Conservation (phyloP, 176 grass and related monocot genomes). For the Panicum miliaceum region DNA sequence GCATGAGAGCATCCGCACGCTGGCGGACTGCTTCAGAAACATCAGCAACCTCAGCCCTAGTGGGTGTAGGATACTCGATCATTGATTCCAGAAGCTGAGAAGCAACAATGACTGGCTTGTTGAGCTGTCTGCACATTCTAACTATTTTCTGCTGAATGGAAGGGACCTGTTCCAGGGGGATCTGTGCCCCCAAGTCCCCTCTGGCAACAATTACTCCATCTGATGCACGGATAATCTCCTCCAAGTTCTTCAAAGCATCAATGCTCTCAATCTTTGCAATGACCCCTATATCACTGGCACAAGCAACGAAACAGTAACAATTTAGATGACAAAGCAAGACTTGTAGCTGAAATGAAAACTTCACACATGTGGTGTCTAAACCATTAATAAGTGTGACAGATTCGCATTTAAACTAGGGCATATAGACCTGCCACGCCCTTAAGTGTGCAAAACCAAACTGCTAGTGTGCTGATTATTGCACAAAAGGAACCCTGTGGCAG, state of each 20-base stretch:
- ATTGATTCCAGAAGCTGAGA: conserved; percentile 98
- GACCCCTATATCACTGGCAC: conserved; percentile 79
- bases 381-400: neutral
- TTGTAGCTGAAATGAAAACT: neutral
- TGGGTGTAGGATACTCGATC: conserved; percentile 96
- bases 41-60: conserved; percentile 97
- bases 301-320: conserved; percentile 23
- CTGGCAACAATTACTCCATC: conserved; percentile 94
- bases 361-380: neutral
- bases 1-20: conserved; percentile 90
- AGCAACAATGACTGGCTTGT: conserved; percentile 95
- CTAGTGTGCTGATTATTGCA: neutral
- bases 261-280: conserved; percentile 97
- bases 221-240: conserved; percentile 81
- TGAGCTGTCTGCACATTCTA: conserved; percentile 86
- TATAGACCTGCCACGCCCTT: neutral
- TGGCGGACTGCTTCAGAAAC: conserved; percentile 96
- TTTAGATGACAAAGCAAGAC: conserved; percentile 5
- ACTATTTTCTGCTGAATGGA: conserved; percentile 88
- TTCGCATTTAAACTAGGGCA: neutral
- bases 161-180: conserved; percentile 94
- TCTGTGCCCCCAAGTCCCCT: conserved; percentile 96
- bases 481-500: neutral
- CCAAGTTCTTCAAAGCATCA: conserved; percentile 83
- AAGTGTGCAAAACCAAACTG: neutral